Percentiles rank a stretch among this genome's conserved stretches.
These are phyloP conservation scores for Penicillium flavigenum DNA, from an alignment of 495 filamentous ascomycete genomes.

Conservation along the genomic window DNA sequence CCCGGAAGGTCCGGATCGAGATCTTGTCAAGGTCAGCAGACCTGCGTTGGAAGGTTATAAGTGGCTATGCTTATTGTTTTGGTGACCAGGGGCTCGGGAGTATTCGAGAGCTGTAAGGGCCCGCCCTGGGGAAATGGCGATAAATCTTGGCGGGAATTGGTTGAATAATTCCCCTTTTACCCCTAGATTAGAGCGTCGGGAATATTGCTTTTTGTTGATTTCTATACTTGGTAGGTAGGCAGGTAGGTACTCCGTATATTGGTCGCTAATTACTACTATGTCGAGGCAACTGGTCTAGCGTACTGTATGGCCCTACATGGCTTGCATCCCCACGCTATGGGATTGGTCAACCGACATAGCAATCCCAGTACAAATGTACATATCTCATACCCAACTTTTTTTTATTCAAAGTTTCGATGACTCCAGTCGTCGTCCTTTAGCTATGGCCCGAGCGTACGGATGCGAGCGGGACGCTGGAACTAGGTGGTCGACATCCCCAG, in stretches of 20 bases:
- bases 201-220: neutral
- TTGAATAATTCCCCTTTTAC: constrained; percentile 3
- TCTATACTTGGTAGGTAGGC: neutral
- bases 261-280: neutral
- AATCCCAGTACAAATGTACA: neutral
- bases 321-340: neutral
- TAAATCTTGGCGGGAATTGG: constrained; percentile 6
- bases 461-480: constrained; percentile 58
- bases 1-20: constrained; percentile 2
- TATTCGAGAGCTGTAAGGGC: constrained; percentile 9
- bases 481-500: constrained; percentile 67
- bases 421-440: constrained; percentile 23
- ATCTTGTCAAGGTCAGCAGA: constrained; percentile 10
- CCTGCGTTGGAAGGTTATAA: neutral
- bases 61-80: neutral
- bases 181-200: neutral
- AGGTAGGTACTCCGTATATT: neutral
- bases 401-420: constrained; percentile 17
- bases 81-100: neutral
- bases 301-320: neutral
- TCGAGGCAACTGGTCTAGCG: neutral
- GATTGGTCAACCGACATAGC: neutral
- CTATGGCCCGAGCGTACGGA: constrained; percentile 55
- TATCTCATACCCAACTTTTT: neutral
- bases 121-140: neutral